Conservation (phyloP, 805 yeast genomes). For the Barnettozyma siamensis region DNA sequence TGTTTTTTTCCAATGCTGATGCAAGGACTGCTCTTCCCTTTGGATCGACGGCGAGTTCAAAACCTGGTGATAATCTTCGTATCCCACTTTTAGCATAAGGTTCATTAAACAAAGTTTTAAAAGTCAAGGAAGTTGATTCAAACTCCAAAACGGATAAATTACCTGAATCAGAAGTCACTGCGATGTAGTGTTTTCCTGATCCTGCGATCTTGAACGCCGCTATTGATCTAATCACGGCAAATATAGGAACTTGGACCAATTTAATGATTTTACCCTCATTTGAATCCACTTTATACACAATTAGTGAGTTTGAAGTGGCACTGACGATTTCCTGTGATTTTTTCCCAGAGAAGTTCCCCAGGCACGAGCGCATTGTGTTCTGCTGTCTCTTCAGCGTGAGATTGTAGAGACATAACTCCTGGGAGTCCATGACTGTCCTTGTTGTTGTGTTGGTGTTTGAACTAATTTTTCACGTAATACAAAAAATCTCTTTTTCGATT, state of each 20-base stretch:
- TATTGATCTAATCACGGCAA: constrained; percentile 53
- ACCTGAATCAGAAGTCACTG: constrained; percentile 78
- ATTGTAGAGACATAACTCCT: constrained; percentile 49
- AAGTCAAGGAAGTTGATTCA: constrained; percentile 28
- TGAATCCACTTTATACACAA: constrained; percentile 46
- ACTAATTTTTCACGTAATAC: too few relatives aligned
- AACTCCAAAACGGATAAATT: constrained; percentile 50
- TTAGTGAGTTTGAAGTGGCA: constrained; percentile 50
- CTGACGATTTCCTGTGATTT: constrained; percentile 58
- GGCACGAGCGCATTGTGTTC: constrained; percentile 46
- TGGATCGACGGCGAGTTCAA: constrained; percentile 64
- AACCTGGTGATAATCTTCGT: constrained; percentile 71
- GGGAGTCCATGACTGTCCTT: too few relatives aligned
- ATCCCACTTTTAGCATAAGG: constrained; percentile 73
- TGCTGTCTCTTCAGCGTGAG: constrained; percentile 63
- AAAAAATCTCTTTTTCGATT: too few relatives aligned
- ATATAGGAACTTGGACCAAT: constrained; percentile 40
- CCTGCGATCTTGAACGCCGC: constrained; percentile 49
- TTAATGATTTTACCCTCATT: constrained; percentile 49
- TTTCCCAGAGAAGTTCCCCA: constrained; percentile 61
- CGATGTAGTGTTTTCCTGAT: constrained; percentile 48
- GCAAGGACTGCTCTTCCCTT: constrained; percentile 63
- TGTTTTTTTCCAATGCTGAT: constrained; percentile 68
- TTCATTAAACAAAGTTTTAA: constrained; percentile 47
- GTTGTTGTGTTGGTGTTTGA: too few relatives aligned